A percentile compares a stretch with the other conserved stretches of the same genome.
These are phyloP conservation scores for Diaporthe capsici DNA, from an alignment of 2,329 filamentous ascomycete genomes.

Conservation along the genomic window DNA sequence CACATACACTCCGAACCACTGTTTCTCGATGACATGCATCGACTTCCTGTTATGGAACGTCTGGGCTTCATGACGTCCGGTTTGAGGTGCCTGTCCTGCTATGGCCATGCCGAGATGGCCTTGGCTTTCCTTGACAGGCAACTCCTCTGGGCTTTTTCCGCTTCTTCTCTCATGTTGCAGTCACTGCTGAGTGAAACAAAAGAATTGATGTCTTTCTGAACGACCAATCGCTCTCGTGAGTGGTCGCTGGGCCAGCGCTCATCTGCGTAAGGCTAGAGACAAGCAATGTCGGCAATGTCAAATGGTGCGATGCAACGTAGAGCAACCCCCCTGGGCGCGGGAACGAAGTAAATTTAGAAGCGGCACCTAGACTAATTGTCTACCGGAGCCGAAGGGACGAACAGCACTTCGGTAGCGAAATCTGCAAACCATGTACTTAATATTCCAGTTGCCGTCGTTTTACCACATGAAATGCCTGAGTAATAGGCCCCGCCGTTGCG, in stretches of 20 bases:
- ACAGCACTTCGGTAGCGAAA: background rate
- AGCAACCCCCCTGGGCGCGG: background rate
- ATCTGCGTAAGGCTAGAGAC: conserved; percentile 16
- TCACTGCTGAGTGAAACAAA: conserved; percentile 17
- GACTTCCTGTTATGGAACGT: conserved; percentile 17
- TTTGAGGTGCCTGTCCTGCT: background rate
- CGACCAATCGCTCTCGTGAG: background rate
- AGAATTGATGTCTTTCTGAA: background rate
- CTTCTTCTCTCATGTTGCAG: background rate
- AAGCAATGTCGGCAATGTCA: background rate
- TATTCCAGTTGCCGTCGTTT: background rate
- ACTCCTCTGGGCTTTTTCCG: background rate
- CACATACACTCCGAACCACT: background rate
- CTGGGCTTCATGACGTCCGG: conserved; percentile 6
- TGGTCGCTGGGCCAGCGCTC: background rate
- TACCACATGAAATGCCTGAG: background rate
- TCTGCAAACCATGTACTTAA: background rate
- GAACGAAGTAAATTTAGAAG: conserved; percentile 21
- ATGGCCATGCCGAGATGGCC: conserved; percentile 4
- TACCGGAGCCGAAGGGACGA: background rate
- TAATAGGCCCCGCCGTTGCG: background rate
- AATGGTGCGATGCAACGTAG: background rate
- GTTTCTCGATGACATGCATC: conserved; percentile 1
- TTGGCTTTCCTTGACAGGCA: background rate
- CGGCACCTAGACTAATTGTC: background rate